phyloP scores from a whole-genome alignment of 2,329 filamentous ascomycete genomes.

The Chaetomium globosum region DNA sequence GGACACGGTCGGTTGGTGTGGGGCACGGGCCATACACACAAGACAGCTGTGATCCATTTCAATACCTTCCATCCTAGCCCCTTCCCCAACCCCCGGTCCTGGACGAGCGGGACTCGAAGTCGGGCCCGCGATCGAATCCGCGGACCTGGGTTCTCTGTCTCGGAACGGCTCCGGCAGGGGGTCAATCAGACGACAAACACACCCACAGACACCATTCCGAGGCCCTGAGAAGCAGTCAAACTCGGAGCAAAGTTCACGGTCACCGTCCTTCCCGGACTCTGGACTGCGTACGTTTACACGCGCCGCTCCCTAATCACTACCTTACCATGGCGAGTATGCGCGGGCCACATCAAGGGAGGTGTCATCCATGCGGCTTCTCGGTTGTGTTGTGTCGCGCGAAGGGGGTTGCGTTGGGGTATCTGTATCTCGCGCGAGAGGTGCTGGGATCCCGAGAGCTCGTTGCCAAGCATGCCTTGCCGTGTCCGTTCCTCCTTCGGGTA shows the following conservation, averaged over 20 bases:
- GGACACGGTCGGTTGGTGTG: constrained; percentile 1
- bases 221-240: constrained; percentile 1
- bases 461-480: constrained; percentile 10
- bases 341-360: not conserved
- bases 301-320: not conserved
- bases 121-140: constrained; percentile 8
- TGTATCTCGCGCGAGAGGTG: not conserved
- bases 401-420: not conserved
- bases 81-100: not conserved
- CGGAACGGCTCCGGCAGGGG: constrained; percentile 7
- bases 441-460: constrained; percentile 4
- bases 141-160: constrained; percentile 13
- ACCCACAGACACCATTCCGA: not conserved
- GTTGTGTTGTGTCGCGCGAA: not conserved
- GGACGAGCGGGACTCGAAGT: not conserved
- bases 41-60: not conserved
- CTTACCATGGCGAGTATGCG: not conserved
- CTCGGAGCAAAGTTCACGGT: not conserved
- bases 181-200: constrained; percentile 17
- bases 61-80: not conserved
- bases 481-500: not conserved
- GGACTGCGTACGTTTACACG: not conserved
- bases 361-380: not conserved
- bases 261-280: not conserved
- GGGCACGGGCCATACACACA: constrained; percentile 5